Conservation (phyloP, 2,329 filamentous ascomycete genomes). For the Xylariaceae sp. region DNA sequence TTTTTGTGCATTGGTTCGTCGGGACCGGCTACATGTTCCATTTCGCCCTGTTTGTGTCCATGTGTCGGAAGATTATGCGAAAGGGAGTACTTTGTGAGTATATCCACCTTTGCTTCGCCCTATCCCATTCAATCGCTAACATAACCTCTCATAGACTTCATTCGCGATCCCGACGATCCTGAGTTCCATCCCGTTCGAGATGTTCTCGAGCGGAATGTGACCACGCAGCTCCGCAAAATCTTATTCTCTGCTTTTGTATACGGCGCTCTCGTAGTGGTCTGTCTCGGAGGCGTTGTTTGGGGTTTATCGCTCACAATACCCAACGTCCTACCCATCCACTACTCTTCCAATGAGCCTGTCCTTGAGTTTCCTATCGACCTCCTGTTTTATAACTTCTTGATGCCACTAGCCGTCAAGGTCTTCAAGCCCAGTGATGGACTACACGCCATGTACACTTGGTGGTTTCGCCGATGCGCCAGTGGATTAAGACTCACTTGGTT, state of each 20-base stretch:
- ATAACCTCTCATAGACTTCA: conserved; percentile 70
- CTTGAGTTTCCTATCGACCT: conserved; percentile 93
- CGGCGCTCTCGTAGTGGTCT: conserved; percentile 85
- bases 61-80: conserved; percentile 97
- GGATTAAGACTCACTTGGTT: conserved; percentile 82
- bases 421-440: conserved; percentile 82
- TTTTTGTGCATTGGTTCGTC: conserved; percentile 98
- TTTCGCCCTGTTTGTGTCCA: conserved; percentile 95
- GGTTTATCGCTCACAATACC: conserved; percentile 66
- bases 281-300: conserved; percentile 94
- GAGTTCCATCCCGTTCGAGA: conserved; percentile 97
- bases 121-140: conserved; percentile 26
- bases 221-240: conserved; percentile 92
- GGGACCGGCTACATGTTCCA: conserved; percentile 99
- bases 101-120: background rate
- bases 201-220: conserved; percentile 87
- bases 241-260: conserved; percentile 95
- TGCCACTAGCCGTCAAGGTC: conserved; percentile 79
- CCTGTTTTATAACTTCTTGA: conserved; percentile 93
- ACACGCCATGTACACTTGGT: conserved; percentile 88
- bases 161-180: conserved; percentile 94
- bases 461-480: conserved; percentile 85
- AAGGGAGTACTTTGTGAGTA: conserved; percentile 82
- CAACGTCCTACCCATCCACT: conserved; percentile 82
- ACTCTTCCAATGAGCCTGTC: conserved; percentile 87